Conservation (phyloP, 352 stramenopile species). For the Phytopythium kandeliae region DNA sequence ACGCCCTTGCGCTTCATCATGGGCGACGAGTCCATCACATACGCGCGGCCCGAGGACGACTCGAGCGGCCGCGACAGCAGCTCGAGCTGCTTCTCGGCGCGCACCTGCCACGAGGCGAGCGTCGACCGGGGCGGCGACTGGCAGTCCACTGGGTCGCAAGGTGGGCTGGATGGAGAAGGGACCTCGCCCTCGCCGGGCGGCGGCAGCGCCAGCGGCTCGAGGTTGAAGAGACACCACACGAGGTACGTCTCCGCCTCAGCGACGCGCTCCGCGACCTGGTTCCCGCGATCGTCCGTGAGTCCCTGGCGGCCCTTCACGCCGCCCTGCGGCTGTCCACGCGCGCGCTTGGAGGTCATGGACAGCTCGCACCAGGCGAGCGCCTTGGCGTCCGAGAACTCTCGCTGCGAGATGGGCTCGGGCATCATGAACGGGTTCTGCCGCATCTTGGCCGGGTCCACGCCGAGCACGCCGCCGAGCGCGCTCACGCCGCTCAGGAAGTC, state of each 20-base stretch:
- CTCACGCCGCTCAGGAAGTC: constrained; percentile 64
- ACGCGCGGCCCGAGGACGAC: constrained; percentile 32
- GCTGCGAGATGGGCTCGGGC: constrained; percentile 53
- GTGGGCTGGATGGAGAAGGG: too few species aligned
- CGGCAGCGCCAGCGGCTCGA: constrained; percentile 17
- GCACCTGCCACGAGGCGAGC: constrained; percentile 41
- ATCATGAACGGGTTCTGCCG: constrained; percentile 86
- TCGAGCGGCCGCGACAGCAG: constrained; percentile 67
- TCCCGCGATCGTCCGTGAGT: background rate
- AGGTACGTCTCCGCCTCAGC: constrained; percentile 53
- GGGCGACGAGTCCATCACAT: constrained; percentile 64
- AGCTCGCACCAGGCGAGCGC: constrained; percentile 19
- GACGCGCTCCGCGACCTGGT: constrained; percentile 34
- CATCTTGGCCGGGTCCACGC: constrained; percentile 49
- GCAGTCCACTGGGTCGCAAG: background rate
- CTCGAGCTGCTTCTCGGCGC: constrained; percentile 60
- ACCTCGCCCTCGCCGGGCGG: too few species aligned
- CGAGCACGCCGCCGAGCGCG: constrained; percentile 40
- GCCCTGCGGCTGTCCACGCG: constrained; percentile 5
- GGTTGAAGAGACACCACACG: constrained; percentile 55
- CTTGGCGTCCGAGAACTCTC: constrained; percentile 35
- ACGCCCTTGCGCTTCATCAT: constrained; percentile 76
- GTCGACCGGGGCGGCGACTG: background rate
- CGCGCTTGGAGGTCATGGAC: constrained; percentile 10
- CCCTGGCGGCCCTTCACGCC: background rate